Base-by-base conservation (phyloP, 108 stramenopile genomes). In the Pseudonitzschia pungens region DNA sequence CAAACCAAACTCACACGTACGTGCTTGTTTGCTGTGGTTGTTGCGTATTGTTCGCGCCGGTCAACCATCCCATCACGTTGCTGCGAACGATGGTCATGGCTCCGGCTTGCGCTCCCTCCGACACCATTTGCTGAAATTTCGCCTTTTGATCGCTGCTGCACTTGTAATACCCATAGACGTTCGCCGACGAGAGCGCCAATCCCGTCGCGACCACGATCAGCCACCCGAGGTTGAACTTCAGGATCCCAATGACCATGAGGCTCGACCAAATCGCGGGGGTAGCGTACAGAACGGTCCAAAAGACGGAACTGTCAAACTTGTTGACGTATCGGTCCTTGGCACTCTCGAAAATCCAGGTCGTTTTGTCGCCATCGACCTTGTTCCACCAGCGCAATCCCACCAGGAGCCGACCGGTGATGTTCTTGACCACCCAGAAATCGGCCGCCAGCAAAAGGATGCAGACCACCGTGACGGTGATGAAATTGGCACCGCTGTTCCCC, bases 381-480 rank as follows among this genome's bases (percentile, higher is more conserved):
- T 93, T 96, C 98, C 98, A 99, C 98, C 98, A 99, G 28, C 98
- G 86, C 32, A 99, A 78, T 54, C 97, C 97, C 20, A 98, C 98
- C 55, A 97, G 77, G 32, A 94, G 71, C 42, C 95, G 78, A 15
- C 95, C 95, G 11, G 92, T 89, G 20, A 96, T 79, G 72, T 96
- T 96, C 79, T 96, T 96, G 44, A 97, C 96, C 9, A 93, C 92
- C 97, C 97, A 99, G 82, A 99, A 99, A 74, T 98, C 98, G n/a
- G 94, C 93, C 26, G 97, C 92, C 45, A 95, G 68, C 29, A 98
- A 73, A 15, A 99, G 77, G 33, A 99, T 96, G 82, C 94, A 96
- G 26, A 94, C 43, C 41, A 99, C 96, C 22, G 88, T 95, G 62
- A 95, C 80, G 57, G 93, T 89, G 55, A 97, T 86, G 68, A 94